Evolutionary conservation across 163 green algal genomes (phyloP).

Genomic region (Chlamydomonas reinhardtii): DNA sequence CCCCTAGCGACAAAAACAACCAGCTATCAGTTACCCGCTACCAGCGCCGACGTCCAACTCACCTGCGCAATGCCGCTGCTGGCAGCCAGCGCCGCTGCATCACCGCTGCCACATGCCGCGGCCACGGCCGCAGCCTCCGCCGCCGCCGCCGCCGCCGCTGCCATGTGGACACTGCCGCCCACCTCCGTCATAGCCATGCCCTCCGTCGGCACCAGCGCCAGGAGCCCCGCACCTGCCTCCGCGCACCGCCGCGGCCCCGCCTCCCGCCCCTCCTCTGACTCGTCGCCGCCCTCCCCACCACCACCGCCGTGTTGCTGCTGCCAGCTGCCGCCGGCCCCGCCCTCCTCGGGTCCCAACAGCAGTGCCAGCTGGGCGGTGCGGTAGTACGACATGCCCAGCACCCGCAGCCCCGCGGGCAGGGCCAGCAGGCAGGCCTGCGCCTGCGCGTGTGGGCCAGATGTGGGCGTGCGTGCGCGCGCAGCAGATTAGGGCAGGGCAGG

Average conservation of each 20-base stretch:
- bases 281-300: not conserved
- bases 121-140: not conserved
- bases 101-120: not conserved
- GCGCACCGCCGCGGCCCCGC: not conserved
- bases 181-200: not conserved
- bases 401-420: constrained; percentile 10
- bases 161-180: not conserved
- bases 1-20: too few relatives aligned
- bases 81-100: too few relatives aligned
- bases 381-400: constrained; percentile 63
- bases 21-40: too few relatives aligned
- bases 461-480: too few relatives aligned
- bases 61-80: not conserved
- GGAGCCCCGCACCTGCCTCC: not conserved
- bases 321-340: too few relatives aligned
- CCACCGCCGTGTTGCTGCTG: not conserved
- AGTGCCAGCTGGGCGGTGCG: constrained; percentile 62
- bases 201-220: constrained; percentile 32
- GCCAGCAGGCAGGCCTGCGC: constrained; percentile 48
- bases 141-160: not conserved
- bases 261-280: not conserved
- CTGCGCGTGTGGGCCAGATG: not conserved
- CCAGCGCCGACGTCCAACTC: not conserved
- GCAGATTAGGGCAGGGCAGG: too few relatives aligned
- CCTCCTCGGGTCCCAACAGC: constrained; percentile 28